Evolutionary conservation across 1,284 basidiomycete genomes (phyloP), one percentile per base, ranked within the genome.

Genomic region (Puccinia polysora): DNA sequence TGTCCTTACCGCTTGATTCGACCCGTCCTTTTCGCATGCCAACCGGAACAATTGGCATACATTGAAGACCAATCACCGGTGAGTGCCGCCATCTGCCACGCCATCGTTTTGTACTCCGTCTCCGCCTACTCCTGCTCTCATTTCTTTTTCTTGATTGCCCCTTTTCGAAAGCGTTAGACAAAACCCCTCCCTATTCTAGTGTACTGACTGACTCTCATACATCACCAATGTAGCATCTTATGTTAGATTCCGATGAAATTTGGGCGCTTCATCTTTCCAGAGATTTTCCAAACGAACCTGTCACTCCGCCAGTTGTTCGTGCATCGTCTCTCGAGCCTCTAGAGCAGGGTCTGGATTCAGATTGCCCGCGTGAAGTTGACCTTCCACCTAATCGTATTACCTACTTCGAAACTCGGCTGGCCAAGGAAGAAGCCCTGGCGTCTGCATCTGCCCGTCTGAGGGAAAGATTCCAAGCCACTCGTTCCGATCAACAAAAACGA

Each of bases 1-100:
- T 62, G 56, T 23, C 28, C 45, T 30, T 71, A 71, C 32, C 45
- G 49, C 2, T 20, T 63, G 12, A 60, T 71, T 36, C 40, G 68
- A 38, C 68, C 68, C 20, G 50, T 71, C n/a, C 49, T 71, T 4
- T 62, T 71, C 28, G 68, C 68, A 7, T 71, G 68, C 34, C 47
- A 58, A 28, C 58, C 58, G 8, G 68, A 71, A 28, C 68, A 71
- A 40, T 52, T 71, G 28, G 68, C 58, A 5, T 34, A 62, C 30
- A 71, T 71, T 45, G 68, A 71, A 63, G 68, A 71, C 38, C 28
- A 15, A 12, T 71, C 68, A 10, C 68, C 68, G 6, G 68, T 71
- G 8, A 38, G 58, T 63, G 15, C 2, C 36, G 23, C n/a, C 28
- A 28, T 64, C 62, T 47, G 14, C 60, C 20, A 20, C 6, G 12